These are phyloP conservation scores for Secale cereale DNA, from an alignment of 176 grass and related monocot genomes.

Conservation along the genomic window DNA sequence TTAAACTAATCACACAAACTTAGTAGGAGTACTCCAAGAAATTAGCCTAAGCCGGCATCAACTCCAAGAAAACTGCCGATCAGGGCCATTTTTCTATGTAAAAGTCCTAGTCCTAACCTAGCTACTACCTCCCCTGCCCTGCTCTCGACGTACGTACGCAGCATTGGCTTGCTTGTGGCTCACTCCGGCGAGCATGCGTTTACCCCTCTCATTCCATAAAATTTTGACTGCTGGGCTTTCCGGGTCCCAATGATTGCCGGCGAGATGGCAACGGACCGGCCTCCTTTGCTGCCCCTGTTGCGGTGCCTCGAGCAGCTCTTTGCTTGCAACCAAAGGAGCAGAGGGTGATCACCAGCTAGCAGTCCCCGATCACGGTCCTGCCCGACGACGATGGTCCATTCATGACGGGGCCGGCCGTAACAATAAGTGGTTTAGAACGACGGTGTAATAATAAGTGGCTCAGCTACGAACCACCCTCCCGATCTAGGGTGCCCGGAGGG, in stretches of 20 bases:
- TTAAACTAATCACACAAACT: constrained; percentile 19
- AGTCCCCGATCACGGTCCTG: no score
- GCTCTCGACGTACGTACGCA: neutral
- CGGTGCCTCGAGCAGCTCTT: neutral
- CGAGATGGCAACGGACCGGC: neutral
- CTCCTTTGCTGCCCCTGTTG: neutral
- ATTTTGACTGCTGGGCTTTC: constrained; percentile 49
- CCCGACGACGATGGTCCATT: no score
- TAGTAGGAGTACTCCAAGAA: neutral
- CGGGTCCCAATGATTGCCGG: constrained; percentile 46
- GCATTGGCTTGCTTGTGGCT: constrained; percentile 37
- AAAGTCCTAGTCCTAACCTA: neutral
- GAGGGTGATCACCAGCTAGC: no score
- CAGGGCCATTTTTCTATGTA: neutral
- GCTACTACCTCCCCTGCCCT: neutral
- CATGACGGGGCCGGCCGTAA: no score
- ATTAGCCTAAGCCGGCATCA: constrained; percentile 22
- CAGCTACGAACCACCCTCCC: no score
- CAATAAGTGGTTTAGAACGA: no score
- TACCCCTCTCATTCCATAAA: neutral
- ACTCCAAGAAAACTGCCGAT: constrained; percentile 36
- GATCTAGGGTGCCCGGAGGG: no score
- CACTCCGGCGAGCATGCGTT: constrained; percentile 33
- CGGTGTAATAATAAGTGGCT: no score
- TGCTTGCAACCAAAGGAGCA: constrained; percentile 52